phyloP scores from a whole-genome alignment of 495 filamentous ascomycete species.

The Penicillium angulare region DNA sequence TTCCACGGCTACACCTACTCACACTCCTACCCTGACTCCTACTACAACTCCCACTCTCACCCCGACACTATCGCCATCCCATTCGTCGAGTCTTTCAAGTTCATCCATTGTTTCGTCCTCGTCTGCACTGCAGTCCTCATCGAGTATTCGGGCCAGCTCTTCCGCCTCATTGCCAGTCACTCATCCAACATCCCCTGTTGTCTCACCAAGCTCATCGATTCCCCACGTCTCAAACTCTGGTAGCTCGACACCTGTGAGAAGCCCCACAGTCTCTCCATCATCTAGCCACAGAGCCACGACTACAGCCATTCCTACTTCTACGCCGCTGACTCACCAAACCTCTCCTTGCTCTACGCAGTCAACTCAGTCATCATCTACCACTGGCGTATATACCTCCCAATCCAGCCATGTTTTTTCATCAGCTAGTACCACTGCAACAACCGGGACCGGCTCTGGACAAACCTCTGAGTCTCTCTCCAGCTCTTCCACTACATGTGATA shows the following conservation, averaged over 20 bases:
- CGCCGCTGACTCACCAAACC: background rate
- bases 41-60: background rate
- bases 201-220: too few relatives aligned
- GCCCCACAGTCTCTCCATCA: too few relatives aligned
- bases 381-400: background rate
- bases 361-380: background rate
- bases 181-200: too few relatives aligned
- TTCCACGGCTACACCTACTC: background rate
- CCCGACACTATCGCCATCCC: too few relatives aligned
- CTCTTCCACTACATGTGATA: background rate
- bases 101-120: background rate
- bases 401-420: background rate
- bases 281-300: too few relatives aligned
- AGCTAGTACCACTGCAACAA: too few relatives aligned
- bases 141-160: background rate
- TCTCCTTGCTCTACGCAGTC: background rate
- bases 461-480: background rate
- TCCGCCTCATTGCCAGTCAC: background rate
- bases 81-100: too few relatives aligned
- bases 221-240: too few relatives aligned
- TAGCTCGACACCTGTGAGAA: too few relatives aligned
- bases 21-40: background rate
- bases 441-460: too few relatives aligned
- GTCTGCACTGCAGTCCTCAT: background rate
- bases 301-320: background rate